Percentiles rank a stretch among this genome's conserved stretches.
Evolutionary conservation across 192 early-diverging fungal genomes (phyloP).

Genomic region (Radiomyces spectabilis): DNA sequence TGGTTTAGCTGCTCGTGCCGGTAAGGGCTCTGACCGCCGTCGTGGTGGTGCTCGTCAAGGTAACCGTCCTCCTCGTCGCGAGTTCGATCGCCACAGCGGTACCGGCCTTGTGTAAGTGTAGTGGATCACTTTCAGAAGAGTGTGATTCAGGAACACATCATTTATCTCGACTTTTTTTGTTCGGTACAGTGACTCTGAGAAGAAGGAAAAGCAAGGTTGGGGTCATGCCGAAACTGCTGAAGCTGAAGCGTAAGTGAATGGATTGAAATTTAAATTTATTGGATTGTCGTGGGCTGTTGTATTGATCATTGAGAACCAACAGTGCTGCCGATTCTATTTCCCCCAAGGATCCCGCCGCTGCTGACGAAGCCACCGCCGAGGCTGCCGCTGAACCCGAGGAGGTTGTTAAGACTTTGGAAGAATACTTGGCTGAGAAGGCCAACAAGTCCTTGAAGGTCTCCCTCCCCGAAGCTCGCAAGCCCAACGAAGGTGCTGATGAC

Average conservation of each 20-base stretch:
- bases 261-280: too few species aligned
- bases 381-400: constrained; percentile 70
- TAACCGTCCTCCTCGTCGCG: constrained; percentile 48
- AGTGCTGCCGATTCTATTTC: constrained; percentile 12
- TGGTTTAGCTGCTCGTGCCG: constrained; percentile 16
- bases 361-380: constrained; percentile 28
- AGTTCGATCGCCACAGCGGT: constrained; percentile 82
- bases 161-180: neutral
- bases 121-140: neutral
- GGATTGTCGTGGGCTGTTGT: too few species aligned
- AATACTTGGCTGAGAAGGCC: constrained; percentile 74
- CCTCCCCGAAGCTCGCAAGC: constrained; percentile 60
- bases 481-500: constrained; percentile 86
- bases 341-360: constrained; percentile 25
- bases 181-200: constrained; percentile 63
- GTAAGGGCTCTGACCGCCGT: constrained; percentile 45
- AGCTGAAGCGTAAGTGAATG: constrained; percentile 40
- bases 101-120: constrained; percentile 53
- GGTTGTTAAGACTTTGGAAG: constrained; percentile 76
- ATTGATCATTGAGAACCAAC: too few species aligned
- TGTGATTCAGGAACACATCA: too few species aligned
- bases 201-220: constrained; percentile 89
- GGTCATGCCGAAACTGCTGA: constrained; percentile 59
- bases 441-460: constrained; percentile 50
- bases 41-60: constrained; percentile 30